Evolutionary conservation across 2,329 filamentous ascomycete genomes (phyloP).

Genomic region (Coniochaeta sp.): DNA sequence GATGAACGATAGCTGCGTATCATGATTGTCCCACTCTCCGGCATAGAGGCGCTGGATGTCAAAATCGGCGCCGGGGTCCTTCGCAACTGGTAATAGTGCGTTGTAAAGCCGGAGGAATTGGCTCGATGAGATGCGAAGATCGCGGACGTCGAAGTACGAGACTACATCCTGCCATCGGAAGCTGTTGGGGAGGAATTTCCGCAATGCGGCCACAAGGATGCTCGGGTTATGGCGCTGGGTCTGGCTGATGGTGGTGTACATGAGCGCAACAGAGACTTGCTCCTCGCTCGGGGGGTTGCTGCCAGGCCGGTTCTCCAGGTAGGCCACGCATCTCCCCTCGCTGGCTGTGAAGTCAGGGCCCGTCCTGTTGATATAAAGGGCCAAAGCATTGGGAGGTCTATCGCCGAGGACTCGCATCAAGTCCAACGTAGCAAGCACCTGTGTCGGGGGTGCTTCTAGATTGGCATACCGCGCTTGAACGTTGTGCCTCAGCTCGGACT

Average conservation of each 20-base stretch:
- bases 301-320: constrained; percentile 45
- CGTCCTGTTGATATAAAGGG: constrained; percentile 63
- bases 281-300: constrained; percentile 66
- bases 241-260: constrained; percentile 56
- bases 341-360: constrained; percentile 71
- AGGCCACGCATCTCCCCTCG: constrained; percentile 55
- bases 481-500: constrained; percentile 62
- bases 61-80: constrained; percentile 52
- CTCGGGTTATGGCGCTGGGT: constrained; percentile 45
- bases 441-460: constrained; percentile 59
- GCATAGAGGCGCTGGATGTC: constrained; percentile 90
- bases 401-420: constrained; percentile 60
- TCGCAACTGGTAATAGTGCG: constrained; percentile 66
- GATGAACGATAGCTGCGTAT: constrained; percentile 91
- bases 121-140: constrained; percentile 64
- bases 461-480: constrained; percentile 62
- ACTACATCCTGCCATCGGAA: constrained; percentile 69
- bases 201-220: constrained; percentile 54
- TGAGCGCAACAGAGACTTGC: constrained; percentile 73
- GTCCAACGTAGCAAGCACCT: constrained; percentile 64
- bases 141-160: constrained; percentile 71
- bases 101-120: constrained; percentile 81
- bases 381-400: constrained; percentile 47
- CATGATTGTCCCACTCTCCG: constrained; percentile 76
- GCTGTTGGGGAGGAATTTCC: constrained; percentile 53